These are phyloP conservation scores for Calonectria pauciramosa DNA, from an alignment of 2,329 filamentous ascomycete genomes.

Conservation along the genomic window DNA sequence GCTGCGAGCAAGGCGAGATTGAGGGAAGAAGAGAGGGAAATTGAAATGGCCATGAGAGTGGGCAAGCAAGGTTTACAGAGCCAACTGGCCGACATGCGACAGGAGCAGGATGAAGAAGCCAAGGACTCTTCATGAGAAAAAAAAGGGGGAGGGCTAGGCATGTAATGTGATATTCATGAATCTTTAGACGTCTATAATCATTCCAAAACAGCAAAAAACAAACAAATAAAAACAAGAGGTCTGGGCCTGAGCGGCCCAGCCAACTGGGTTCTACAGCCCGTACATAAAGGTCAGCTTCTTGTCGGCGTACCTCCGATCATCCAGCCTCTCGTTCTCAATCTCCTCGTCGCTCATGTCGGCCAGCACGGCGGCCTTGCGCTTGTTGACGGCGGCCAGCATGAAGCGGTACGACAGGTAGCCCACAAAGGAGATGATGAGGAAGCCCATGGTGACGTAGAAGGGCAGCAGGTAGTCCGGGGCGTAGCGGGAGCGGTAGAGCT, in stretches of 20 bases:
- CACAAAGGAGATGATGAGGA: slow-evolving; percentile 37
- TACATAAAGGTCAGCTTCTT: slow-evolving; percentile 47
- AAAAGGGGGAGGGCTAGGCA: background rate
- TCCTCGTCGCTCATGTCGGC: slow-evolving; percentile 39
- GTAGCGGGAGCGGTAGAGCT: slow-evolving; percentile 42
- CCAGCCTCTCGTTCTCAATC: slow-evolving; percentile 43
- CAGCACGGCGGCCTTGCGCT: slow-evolving; percentile 34
- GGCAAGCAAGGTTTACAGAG: slow-evolving; percentile 75
- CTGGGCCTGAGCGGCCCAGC: background rate
- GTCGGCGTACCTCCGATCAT: slow-evolving; percentile 43
- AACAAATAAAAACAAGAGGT: background rate
- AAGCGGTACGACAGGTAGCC: slow-evolving; percentile 43
- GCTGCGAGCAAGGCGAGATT: slow-evolving; percentile 72
- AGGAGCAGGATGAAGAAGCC: slow-evolving; percentile 33
- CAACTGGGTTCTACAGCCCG: slow-evolving; percentile 30
- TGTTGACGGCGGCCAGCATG: slow-evolving; percentile 38
- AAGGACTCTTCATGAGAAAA: slow-evolving; percentile 35
- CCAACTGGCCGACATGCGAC: slow-evolving; percentile 62
- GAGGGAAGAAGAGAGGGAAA: slow-evolving; percentile 75
- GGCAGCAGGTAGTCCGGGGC: slow-evolving; percentile 42
- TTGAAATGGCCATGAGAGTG: slow-evolving; percentile 78
- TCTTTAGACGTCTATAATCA: slow-evolving; percentile 5
- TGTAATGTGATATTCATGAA: slow-evolving; percentile 27
- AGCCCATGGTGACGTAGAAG: slow-evolving; percentile 43
- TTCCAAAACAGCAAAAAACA: background rate